Percentiles rank a stretch among this genome's conserved stretches.
phyloP scores from a whole-genome alignment of 2,329 filamentous ascomycete genomes.

The Alternaria arbusti region DNA sequence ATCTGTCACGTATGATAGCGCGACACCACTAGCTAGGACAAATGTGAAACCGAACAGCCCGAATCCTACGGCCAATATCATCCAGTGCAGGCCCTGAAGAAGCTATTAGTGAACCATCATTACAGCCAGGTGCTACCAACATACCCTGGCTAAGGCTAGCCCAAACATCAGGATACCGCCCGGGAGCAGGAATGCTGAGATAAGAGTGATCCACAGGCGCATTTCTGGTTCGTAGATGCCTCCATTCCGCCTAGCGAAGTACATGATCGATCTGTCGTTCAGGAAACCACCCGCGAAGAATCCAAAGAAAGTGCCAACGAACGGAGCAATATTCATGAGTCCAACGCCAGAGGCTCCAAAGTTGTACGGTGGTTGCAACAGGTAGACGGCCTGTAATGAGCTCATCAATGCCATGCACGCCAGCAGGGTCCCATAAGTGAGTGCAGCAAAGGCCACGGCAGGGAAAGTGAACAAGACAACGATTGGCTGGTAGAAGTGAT shows the following conservation, averaged over 20 bases:
- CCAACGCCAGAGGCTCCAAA: conserved; percentile 49
- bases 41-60: conserved; percentile 49
- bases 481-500: conserved; percentile 48
- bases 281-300: conserved; percentile 26
- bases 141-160: conserved; percentile 30
- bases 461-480: conserved; percentile 48
- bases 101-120: not conserved
- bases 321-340: conserved; percentile 48
- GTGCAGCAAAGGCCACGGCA: conserved; percentile 46
- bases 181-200: conserved; percentile 41
- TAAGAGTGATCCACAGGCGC: conserved; percentile 50
- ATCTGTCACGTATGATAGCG: conserved; percentile 51
- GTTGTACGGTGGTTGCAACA: conserved; percentile 51
- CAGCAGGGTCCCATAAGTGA: conserved; percentile 44
- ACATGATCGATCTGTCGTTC: conserved; percentile 35
- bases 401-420: conserved; percentile 50
- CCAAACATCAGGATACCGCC: conserved; percentile 51
- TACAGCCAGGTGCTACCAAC: not conserved
- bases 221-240: conserved; percentile 56
- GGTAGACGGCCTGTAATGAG: conserved; percentile 45
- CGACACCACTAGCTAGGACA: conserved; percentile 40
- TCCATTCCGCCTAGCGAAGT: conserved; percentile 43
- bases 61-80: conserved; percentile 44
- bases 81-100: conserved; percentile 32
- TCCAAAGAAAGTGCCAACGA: conserved; percentile 50